Percentiles rank a stretch among this genome's conserved stretches.
Conservation (phyloP, 495 filamentous ascomycete species). For the Amphirosellinia nigrospora region DNA sequence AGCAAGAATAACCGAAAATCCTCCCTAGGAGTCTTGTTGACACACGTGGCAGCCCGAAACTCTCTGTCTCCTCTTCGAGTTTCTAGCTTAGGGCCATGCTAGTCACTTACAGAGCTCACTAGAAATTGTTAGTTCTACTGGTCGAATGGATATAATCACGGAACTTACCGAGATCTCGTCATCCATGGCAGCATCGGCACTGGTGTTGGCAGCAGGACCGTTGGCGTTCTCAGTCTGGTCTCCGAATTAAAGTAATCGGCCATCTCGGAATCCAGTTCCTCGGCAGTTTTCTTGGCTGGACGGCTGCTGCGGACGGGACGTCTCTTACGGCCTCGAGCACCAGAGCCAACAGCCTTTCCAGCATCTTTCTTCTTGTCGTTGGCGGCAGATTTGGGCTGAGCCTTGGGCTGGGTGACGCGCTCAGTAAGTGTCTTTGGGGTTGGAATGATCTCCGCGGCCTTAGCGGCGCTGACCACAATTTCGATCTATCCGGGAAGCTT, state of each 20-base stretch:
- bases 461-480: slow-evolving; percentile 79
- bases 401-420: slow-evolving; percentile 75
- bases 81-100: not conserved
- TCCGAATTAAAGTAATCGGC: slow-evolving; percentile 76
- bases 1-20: slow-evolving; percentile 1
- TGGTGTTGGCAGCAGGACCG: slow-evolving; percentile 46
- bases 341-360: slow-evolving; percentile 46
- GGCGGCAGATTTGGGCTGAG: slow-evolving; percentile 84
- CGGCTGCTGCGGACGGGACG: slow-evolving; percentile 61
- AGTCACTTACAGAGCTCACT: not conserved
- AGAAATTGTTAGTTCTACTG: not conserved
- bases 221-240: slow-evolving; percentile 49
- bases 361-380: slow-evolving; percentile 63
- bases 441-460: slow-evolving; percentile 65
- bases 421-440: slow-evolving; percentile 80
- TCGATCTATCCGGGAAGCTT: slow-evolving; percentile 70
- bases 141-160: not conserved
- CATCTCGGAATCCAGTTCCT: slow-evolving; percentile 95
- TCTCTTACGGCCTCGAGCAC: slow-evolving; percentile 59
- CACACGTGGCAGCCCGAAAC: not conserved
- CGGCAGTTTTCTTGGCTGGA: slow-evolving; percentile 85
- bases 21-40: not conserved
- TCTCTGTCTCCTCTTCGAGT: not conserved
- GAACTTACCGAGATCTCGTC: slow-evolving; percentile 51
- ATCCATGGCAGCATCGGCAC: slow-evolving; percentile 58